Evolutionary conservation across 2,329 filamentous ascomycete species (phyloP).

Genomic region (Talaromyces funiculosus): DNA sequence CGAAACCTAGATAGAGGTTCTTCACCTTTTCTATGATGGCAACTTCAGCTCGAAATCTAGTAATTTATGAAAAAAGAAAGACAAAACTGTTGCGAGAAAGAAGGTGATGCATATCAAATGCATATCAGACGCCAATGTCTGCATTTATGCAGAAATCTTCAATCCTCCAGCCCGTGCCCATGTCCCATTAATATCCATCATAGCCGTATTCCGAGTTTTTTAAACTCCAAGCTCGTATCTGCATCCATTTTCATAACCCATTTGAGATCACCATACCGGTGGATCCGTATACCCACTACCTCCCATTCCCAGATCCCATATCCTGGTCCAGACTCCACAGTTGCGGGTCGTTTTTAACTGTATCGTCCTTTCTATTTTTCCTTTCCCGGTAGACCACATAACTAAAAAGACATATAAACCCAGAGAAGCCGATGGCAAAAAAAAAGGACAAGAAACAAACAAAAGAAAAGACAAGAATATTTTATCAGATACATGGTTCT

Average conservation of each 20-base stretch:
- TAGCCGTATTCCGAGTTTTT: not conserved
- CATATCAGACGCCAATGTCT: constrained; percentile 1
- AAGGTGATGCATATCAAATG: constrained; percentile 11
- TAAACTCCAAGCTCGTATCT: not conserved
- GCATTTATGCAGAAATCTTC: not conserved
- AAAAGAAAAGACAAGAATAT: not conserved
- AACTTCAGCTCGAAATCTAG: not conserved
- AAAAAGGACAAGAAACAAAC: not conserved
- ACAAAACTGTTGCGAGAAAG: not conserved
- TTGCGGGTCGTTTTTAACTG: not conserved
- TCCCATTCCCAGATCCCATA: not conserved
- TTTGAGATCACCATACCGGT: not conserved
- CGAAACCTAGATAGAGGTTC: not conserved
- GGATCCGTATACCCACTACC: not conserved
- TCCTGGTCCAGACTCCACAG: not conserved
- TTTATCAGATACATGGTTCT: not conserved
- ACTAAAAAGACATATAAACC: not conserved
- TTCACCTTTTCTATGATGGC: not conserved
- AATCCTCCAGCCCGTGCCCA: not conserved
- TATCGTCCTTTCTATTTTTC: not conserved
- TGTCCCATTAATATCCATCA: not conserved
- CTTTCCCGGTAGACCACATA: not conserved
- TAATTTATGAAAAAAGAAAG: not conserved
- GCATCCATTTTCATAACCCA: not conserved
- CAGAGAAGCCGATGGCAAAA: not conserved